These are phyloP conservation scores for Phaeodactylum tricornutum DNA, from an alignment of 108 stramenopile genomes.

Conservation along the genomic window DNA sequence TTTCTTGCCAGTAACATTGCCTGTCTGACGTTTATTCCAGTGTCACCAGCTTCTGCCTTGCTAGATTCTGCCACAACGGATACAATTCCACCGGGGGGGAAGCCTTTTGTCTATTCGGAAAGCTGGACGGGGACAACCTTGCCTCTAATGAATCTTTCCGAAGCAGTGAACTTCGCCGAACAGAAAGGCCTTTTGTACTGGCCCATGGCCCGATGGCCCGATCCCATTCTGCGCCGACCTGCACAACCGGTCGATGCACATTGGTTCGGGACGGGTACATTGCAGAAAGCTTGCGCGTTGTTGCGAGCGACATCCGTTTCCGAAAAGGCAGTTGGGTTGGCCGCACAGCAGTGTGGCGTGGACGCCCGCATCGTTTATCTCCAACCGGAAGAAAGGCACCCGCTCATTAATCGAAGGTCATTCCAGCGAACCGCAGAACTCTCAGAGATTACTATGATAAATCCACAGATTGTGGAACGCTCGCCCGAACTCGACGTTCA, in stretches of 20 bases:
- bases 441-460: conserved; percentile 39
- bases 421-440: background rate
- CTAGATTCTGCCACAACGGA: too few relatives aligned
- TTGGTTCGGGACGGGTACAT: conserved; percentile 5
- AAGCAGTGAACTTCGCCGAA: conserved; percentile 9
- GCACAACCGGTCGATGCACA: conserved; percentile 8
- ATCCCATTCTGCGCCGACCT: conserved; percentile 58
- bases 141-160: conserved; percentile 4
- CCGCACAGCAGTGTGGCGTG: conserved; percentile 82
- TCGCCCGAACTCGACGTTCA: conserved; percentile 52
- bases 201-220: conserved; percentile 67
- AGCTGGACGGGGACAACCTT: conserved; percentile 32
- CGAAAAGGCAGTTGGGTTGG: conserved; percentile 67
- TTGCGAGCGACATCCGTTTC: conserved; percentile 42
- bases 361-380: conserved; percentile 57
- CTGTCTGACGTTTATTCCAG: too few relatives aligned
- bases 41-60: too few relatives aligned
- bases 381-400: background rate
- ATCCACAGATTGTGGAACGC: conserved; percentile 62
- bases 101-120: conserved; percentile 17
- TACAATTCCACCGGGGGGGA: too few relatives aligned
- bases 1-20: too few relatives aligned
- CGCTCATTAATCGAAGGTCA: background rate
- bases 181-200: conserved; percentile 8
- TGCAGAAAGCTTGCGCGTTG: conserved; percentile 21